Percentiles rank a stretch among this genome's conserved stretches.
Evolutionary conservation across 495 filamentous ascomycete species (phyloP).

Genomic region (Annulohypoxylon stygium): DNA sequence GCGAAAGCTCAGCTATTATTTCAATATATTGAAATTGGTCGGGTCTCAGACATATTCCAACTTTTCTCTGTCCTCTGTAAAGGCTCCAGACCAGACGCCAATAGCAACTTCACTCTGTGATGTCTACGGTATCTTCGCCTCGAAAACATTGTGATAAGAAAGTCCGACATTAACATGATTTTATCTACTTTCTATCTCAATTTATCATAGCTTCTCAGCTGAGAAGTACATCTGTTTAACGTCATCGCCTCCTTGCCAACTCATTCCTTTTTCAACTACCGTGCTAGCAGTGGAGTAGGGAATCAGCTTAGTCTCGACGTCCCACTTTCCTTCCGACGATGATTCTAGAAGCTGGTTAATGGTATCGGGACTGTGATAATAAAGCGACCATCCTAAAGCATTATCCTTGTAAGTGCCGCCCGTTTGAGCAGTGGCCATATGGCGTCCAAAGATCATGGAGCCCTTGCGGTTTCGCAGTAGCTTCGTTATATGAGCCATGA

Average conservation of each 20-base stretch:
- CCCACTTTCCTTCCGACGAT: slow-evolving; percentile 1
- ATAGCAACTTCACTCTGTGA: neutral
- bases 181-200: neutral
- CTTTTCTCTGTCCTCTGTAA: too few species aligned
- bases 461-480: neutral
- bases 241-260: neutral
- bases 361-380: neutral
- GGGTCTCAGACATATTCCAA: too few species aligned
- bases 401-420: neutral
- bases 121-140: neutral
- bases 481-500: slow-evolving; percentile 4
- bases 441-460: neutral
- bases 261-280: neutral
- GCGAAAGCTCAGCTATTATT: too few species aligned
- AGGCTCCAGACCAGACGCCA: neutral
- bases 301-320: neutral
- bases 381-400: neutral
- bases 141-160: neutral
- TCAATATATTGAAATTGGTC: too few species aligned
- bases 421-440: neutral
- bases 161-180: neutral
- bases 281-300: neutral
- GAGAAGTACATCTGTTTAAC: neutral
- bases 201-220: neutral
- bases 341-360: neutral